A percentile compares a stretch with the other conserved stretches of the same genome.
Conservation (phyloP, 176 grass and related monocot species). For the Rhynchospora breviuscula region DNA sequence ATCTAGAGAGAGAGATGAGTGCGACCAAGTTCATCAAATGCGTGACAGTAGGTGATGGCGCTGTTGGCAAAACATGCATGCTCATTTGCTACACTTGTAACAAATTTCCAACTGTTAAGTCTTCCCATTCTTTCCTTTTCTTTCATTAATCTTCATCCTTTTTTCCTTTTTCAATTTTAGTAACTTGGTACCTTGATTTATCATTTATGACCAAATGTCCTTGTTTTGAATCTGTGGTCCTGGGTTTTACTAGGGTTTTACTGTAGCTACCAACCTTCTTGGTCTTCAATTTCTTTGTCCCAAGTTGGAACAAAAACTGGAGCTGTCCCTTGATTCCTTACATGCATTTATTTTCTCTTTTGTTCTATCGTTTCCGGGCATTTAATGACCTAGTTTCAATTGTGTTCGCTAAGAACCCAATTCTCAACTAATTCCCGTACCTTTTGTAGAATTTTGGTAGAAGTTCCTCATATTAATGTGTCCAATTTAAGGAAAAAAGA, state of each 20-base stretch:
- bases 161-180: background rate
- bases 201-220: background rate
- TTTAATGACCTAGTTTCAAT: background rate
- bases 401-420: background rate
- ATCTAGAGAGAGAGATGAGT: constrained; percentile 52
- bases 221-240: background rate
- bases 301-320: background rate
- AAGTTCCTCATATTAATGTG: background rate
- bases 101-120: constrained; percentile 84
- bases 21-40: constrained; percentile 99
- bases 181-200: background rate
- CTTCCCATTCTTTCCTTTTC: background rate
- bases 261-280: background rate
- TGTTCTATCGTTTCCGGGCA: background rate
- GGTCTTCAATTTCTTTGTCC: background rate
- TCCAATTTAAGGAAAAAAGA: background rate
- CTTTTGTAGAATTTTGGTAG: background rate
- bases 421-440: background rate
- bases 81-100: constrained; percentile 99
- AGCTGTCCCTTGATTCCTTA: background rate
- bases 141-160: background rate
- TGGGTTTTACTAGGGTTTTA: constrained; percentile 14
- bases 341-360: background rate
- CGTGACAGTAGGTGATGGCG: constrained; percentile 96
- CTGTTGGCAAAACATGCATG: constrained; percentile 99